Evolutionary conservation across 2,329 filamentous ascomycete species (phyloP).

Genomic region (Cladosporium sp.): DNA sequence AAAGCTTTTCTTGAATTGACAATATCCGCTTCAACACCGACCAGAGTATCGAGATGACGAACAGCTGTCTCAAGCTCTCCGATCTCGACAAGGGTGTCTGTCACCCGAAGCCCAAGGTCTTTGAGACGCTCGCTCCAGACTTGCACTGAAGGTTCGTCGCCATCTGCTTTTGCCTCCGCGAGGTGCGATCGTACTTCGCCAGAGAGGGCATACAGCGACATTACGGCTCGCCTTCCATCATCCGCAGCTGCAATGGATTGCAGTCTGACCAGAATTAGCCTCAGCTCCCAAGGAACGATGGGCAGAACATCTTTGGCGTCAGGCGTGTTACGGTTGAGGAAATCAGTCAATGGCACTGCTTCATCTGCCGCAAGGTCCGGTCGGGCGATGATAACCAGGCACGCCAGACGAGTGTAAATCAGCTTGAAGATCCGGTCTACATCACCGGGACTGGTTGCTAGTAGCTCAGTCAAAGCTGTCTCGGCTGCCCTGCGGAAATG

Average conservation of each 20-base stretch:
- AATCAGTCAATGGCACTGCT: slow-evolving; percentile 63
- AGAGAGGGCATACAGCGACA: slow-evolving; percentile 84
- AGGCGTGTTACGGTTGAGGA: slow-evolving; percentile 47
- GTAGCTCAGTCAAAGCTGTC: slow-evolving; percentile 45
- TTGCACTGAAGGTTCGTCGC: slow-evolving; percentile 58
- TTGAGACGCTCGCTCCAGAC: slow-evolving; percentile 72
- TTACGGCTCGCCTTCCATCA: slow-evolving; percentile 76
- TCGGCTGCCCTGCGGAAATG: slow-evolving; percentile 69
- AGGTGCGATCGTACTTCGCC: slow-evolving; percentile 35
- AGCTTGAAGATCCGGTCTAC: slow-evolving; percentile 70
- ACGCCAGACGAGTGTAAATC: slow-evolving; percentile 78
- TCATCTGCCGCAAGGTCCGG: slow-evolving; percentile 59
- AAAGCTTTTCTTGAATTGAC: slow-evolving; percentile 56
- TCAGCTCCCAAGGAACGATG: slow-evolving; percentile 85
- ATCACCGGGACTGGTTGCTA: slow-evolving; percentile 56
- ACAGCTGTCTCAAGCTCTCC: slow-evolving; percentile 80
- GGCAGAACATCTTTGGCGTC: slow-evolving; percentile 56
- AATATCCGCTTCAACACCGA: slow-evolving; percentile 46
- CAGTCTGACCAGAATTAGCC: slow-evolving; percentile 78
- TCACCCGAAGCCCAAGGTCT: slow-evolving; percentile 70
- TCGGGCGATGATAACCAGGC: slow-evolving; percentile 76
- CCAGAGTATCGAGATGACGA: slow-evolving; percentile 67
- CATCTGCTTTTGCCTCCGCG: slow-evolving; percentile 43
- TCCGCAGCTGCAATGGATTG: slow-evolving; percentile 87
- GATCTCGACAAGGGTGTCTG: slow-evolving; percentile 76